Base-by-base conservation (phyloP, 345 rosid species). In the Limnanthes douglasii region DNA sequence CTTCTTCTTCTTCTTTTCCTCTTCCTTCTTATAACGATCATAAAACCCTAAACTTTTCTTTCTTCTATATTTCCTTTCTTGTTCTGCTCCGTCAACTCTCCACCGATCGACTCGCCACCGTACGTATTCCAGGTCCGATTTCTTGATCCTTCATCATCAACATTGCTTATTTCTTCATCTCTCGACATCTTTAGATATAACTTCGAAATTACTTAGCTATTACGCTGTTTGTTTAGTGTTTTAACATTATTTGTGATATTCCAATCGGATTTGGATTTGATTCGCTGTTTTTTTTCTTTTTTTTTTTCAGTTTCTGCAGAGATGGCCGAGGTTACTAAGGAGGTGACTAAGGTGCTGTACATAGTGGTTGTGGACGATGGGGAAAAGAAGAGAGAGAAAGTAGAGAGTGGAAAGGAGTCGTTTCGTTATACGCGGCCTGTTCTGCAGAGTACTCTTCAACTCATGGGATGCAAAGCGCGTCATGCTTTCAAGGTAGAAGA, bases 381-480 rank as follows among this genome's bases (percentile, higher is more conserved):
- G 1, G 73, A 50, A 15, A 65, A 23, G 51, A 26, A 32, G 52
- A 53, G 52, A 39, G 50, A 45, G 20, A 41, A 40, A 11, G 66
- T 41, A 31, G 64, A 46, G 26, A 38, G 29, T n/a, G 61, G 45
- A 2, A 68, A 53, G 46, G 79, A 58, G 31, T 75, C 96, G 39
- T 90, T 80, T 30, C 61, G 93, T 5, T 90, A 80, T 36, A 72
- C 96, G 44, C 92, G 96, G 41, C 59, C 95, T 21, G 84, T 80
- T 69, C 60, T 90, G 52, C 98, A 84, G 61, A 77, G 92, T 26
- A 70, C 94, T 56, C 84, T 90, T 44, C 96, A 84, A 55, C 82
- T 90, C 26, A 90, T 90, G 83, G 98, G 96, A 15, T 90, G 98
- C 62, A 90, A 90, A 60, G 71, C 98, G 7, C 86, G 94, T 20